Conservation (phyloP, 129 eudicot species). For the Tagetes erecta region DNA sequence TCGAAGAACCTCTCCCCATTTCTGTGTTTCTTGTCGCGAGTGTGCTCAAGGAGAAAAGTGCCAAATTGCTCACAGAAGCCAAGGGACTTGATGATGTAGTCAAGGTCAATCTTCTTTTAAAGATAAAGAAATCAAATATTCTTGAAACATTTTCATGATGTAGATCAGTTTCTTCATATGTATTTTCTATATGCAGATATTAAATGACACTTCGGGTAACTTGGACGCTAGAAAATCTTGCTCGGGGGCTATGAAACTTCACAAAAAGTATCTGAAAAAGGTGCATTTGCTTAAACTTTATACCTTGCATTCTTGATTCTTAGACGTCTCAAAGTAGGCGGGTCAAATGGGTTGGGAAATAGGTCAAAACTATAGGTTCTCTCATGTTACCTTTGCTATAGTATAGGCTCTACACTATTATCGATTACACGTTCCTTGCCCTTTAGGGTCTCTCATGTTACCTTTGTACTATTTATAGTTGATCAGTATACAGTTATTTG, state of each 20-base stretch:
- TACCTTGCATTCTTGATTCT: not conserved
- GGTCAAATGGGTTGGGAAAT: not conserved
- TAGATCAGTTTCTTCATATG: not conserved
- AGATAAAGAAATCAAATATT: not conserved
- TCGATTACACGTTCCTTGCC: not conserved
- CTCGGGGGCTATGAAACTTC: constrained; percentile 86
- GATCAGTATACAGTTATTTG: not conserved
- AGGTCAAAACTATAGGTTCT: not conserved
- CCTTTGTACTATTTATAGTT: not conserved
- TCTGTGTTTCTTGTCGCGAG: constrained; percentile 93
- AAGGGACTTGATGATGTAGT: constrained; percentile 93
- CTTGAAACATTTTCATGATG: constrained; percentile 1
- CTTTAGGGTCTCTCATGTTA: not conserved
- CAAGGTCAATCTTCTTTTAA: constrained; percentile 48
- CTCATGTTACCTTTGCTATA: not conserved
- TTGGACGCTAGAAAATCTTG: constrained; percentile 89
- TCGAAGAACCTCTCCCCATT: constrained; percentile 75
- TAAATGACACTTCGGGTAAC: constrained; percentile 83
- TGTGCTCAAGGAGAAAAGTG: constrained; percentile 86
- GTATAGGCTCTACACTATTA: too few species aligned
- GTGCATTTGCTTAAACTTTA: not conserved
- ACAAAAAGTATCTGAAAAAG: constrained; percentile 79
- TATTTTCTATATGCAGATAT: constrained; percentile 47
- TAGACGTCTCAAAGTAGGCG: not conserved
- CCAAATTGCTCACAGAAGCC: constrained; percentile 81